A percentile compares a stretch with the other conserved stretches of the same genome.
These are phyloP conservation scores for Suillus paluster DNA, from an alignment of 768 basidiomycete species.

Conservation along the genomic window DNA sequence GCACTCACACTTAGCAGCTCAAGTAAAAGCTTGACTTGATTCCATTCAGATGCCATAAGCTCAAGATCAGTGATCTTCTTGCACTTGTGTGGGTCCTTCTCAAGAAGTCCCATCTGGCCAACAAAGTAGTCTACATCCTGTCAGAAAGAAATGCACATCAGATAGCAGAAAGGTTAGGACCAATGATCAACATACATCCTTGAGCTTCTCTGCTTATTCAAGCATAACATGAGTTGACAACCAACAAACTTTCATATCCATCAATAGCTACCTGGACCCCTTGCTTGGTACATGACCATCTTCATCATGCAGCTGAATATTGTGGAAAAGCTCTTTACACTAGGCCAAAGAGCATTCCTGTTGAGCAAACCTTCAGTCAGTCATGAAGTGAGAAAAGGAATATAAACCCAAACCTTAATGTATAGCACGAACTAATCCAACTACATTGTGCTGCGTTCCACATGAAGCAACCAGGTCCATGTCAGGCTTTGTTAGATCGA, in stretches of 20 bases:
- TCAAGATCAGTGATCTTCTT: slow-evolving; percentile 22
- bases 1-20: slow-evolving; percentile 26
- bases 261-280: slow-evolving; percentile 20
- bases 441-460: slow-evolving; percentile 19
- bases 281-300: not conserved
- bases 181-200: slow-evolving; percentile 10
- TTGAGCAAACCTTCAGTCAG: too few species aligned
- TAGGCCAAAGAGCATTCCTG: slow-evolving; percentile 33
- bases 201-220: slow-evolving; percentile 13
- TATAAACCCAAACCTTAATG: slow-evolving; percentile 16
- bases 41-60: slow-evolving; percentile 31
- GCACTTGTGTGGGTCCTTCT: slow-evolving; percentile 29
- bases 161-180: not conserved
- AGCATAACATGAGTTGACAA: slow-evolving; percentile 40
- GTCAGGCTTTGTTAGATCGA: slow-evolving; percentile 22
- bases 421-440: slow-evolving; percentile 22
- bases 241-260: slow-evolving; percentile 39
- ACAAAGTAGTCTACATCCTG: slow-evolving; percentile 32
- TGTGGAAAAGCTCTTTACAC: slow-evolving; percentile 24
- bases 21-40: slow-evolving; percentile 20
- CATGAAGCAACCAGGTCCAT: slow-evolving; percentile 16
- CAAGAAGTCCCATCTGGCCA: slow-evolving; percentile 25
- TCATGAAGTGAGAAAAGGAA: too few species aligned
- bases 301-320: slow-evolving; percentile 17
- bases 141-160: not conserved